These are phyloP conservation scores for Xylaria acuta DNA, from an alignment of 495 filamentous ascomycete genomes.

Conservation along the genomic window DNA sequence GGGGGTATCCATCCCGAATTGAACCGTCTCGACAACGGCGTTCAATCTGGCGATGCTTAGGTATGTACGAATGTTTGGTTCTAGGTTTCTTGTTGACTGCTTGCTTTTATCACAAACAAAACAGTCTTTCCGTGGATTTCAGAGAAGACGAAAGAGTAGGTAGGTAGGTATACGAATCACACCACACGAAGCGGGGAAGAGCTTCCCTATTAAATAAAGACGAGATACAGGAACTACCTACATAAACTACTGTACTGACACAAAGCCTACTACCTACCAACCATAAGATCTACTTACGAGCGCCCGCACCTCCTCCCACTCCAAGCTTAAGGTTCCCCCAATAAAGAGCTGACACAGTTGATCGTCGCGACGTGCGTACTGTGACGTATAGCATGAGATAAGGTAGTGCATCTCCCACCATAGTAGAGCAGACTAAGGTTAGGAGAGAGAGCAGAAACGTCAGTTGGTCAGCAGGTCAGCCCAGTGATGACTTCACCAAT, in stretches of 20 bases:
- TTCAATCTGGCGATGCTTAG: constrained; percentile 4
- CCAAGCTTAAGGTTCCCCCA: constrained; percentile 15
- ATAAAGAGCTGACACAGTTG: constrained; percentile 14
- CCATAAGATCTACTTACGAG: too few species aligned
- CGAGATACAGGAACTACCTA: not conserved
- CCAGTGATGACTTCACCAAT: constrained; percentile 43
- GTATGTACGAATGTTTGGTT: not conserved
- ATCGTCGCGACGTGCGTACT: not conserved
- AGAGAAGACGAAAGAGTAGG: not conserved
- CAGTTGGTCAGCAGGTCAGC: constrained; percentile 24
- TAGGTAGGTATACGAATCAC: not conserved
- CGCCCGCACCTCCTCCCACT: not conserved
- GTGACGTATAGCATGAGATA: not conserved
- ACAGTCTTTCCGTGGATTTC: not conserved
- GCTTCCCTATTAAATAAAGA: constrained; percentile 20
- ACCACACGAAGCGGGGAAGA: constrained; percentile 17
- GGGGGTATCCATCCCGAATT: constrained; percentile 34
- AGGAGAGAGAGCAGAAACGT: constrained; percentile 13
- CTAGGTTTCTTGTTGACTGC: constrained; percentile 5
- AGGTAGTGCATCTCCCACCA: not conserved
- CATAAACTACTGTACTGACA: too few species aligned
- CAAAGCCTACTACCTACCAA: too few species aligned
- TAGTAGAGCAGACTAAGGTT: too few species aligned
- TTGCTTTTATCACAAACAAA: constrained; percentile 1
- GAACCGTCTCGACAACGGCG: not conserved